phyloP scores from a whole-genome alignment of 2,329 filamentous ascomycete genomes.

The Leptographium radiaticola region DNA sequence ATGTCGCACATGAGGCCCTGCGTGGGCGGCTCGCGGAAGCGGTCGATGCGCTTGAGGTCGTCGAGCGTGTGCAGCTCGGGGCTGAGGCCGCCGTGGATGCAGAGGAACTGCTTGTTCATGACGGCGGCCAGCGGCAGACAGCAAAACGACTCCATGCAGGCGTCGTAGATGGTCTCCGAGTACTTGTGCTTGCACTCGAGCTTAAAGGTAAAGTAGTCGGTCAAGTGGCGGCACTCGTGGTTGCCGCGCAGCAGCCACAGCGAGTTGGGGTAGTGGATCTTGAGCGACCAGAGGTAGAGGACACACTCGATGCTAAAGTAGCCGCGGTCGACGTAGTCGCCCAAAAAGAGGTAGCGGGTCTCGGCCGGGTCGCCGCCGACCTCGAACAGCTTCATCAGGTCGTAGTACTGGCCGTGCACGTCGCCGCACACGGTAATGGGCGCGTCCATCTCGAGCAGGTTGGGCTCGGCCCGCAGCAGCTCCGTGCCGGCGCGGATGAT shows the following conservation, averaged over 20 bases:
- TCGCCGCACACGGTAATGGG: constrained; percentile 98
- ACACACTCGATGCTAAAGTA: constrained; percentile 99
- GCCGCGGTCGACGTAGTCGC: constrained; percentile 94
- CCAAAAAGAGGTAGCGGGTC: constrained; percentile 91
- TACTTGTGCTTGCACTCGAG: constrained; percentile 99
- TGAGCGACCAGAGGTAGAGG: constrained; percentile 91
- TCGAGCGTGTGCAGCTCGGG: constrained; percentile 93
- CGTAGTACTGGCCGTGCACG: constrained; percentile 97
- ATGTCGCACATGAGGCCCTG: constrained; percentile 99
- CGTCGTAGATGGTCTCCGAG: constrained; percentile 88
- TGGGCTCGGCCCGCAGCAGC: constrained; percentile 78
- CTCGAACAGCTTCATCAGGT: constrained; percentile 98
- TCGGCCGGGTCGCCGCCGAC: constrained; percentile 94
- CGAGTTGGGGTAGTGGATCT: constrained; percentile 97
- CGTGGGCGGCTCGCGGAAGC: constrained; percentile 93
- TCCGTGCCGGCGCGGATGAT: constrained; percentile 84
- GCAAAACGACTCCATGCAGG: constrained; percentile 98
- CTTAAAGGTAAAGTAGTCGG: constrained; percentile 99
- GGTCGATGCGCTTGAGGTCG: constrained; percentile 89
- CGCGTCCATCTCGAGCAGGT: constrained; percentile 97
- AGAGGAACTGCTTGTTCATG: constrained; percentile 99
- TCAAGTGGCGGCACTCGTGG: constrained; percentile 97
- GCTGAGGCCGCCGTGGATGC: constrained; percentile 92
- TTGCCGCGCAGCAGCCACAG: constrained; percentile 96
- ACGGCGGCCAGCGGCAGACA: constrained; percentile 82